Conservation (phyloP, 805 yeast species). For the Pichia gijzeniarum region DNA sequence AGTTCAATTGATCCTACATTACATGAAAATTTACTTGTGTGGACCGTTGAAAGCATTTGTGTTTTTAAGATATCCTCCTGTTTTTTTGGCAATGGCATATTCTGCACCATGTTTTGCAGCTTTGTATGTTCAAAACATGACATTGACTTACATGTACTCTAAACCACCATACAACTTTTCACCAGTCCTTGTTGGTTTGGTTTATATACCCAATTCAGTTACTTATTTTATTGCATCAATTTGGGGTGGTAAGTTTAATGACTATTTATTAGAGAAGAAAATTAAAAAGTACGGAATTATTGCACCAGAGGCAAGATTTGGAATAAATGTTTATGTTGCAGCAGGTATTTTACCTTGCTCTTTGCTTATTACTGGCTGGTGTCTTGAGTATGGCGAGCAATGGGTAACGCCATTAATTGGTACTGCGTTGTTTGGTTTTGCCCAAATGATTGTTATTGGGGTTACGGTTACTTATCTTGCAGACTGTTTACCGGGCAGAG, state of each 20-base stretch:
- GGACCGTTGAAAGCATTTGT: slow-evolving; percentile 58
- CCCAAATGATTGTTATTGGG: slow-evolving; percentile 79
- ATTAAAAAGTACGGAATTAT: slow-evolving; percentile 55
- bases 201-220: slow-evolving; percentile 79
- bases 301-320: slow-evolving; percentile 73
- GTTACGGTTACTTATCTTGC: slow-evolving; percentile 75
- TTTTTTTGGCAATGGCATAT: slow-evolving; percentile 54
- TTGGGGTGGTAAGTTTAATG: slow-evolving; percentile 80
- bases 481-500: slow-evolving; percentile 79
- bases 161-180: slow-evolving; percentile 63
- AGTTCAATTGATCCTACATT: slow-evolving; percentile 21
- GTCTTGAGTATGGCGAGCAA: slow-evolving; percentile 53
- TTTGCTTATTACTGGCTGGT: slow-evolving; percentile 76
- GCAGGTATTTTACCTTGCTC: slow-evolving; percentile 57
- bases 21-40: slow-evolving; percentile 41
- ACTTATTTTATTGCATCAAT: slow-evolving; percentile 70
- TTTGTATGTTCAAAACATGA: slow-evolving; percentile 67
- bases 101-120: slow-evolving; percentile 69
- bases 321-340: slow-evolving; percentile 66
- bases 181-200: slow-evolving; percentile 60
- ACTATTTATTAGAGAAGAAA: slow-evolving; percentile 44
- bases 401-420: slow-evolving; percentile 83
- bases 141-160: slow-evolving; percentile 58
- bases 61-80: slow-evolving; percentile 69
- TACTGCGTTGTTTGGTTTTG: slow-evolving; percentile 74